phyloP scores from a whole-genome alignment of 495 filamentous ascomycete genomes.

The Aspergillus nidulans region DNA sequence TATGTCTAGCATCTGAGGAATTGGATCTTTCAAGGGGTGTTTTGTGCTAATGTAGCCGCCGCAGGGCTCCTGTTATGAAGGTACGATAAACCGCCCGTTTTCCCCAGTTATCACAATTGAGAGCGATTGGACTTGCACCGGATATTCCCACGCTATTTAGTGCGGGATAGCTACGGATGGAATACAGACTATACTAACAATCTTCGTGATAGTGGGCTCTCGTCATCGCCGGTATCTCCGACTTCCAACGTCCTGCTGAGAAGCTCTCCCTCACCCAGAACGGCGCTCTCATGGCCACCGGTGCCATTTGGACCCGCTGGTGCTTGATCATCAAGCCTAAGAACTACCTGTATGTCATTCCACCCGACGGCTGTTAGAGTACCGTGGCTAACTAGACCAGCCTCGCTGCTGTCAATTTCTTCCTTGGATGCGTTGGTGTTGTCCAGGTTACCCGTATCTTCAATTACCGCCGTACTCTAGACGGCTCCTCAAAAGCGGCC shows the following conservation, averaged over 20 bases:
- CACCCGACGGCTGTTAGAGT: neutral
- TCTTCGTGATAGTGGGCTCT: constrained; percentile 65
- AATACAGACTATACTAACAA: too few species aligned
- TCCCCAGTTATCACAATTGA: neutral
- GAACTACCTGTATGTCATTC: constrained; percentile 69
- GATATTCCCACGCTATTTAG: too few species aligned
- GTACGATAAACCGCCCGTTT: constrained; percentile 39
- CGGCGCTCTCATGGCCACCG: constrained; percentile 79
- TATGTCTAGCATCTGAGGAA: constrained; percentile 33
- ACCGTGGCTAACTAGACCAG: constrained; percentile 35
- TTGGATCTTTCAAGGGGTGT: neutral
- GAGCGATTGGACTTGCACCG: neutral
- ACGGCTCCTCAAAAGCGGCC: constrained; percentile 39
- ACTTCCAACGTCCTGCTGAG: constrained; percentile 88
- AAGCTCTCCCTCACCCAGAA: constrained; percentile 92
- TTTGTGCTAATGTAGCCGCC: constrained; percentile 14
- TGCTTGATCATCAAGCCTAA: constrained; percentile 93
- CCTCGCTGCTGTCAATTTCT: constrained; percentile 96
- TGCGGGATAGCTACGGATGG: too few species aligned
- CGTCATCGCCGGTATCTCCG: constrained; percentile 85
- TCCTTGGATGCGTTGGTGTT: constrained; percentile 82
- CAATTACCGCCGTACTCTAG: constrained; percentile 59
- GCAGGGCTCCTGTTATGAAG: constrained; percentile 95
- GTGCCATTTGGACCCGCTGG: constrained; percentile 96
- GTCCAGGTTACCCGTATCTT: constrained; percentile 76